Conservation (phyloP, 306 rosid species). For the Begonia fuchsioides region DNA sequence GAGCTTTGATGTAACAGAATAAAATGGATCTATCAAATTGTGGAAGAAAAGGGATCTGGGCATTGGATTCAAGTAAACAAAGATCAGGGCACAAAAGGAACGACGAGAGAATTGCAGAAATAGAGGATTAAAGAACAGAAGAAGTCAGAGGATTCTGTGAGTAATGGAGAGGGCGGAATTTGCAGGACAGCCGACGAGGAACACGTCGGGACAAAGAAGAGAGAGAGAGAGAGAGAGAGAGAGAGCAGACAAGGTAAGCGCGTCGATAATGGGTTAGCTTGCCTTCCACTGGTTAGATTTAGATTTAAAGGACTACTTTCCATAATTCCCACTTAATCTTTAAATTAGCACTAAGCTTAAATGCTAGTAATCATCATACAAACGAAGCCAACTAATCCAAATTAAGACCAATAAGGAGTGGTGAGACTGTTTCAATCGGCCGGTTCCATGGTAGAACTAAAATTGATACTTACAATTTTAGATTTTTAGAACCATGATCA, state of each 20-base stretch:
- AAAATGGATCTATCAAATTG: conserved; percentile 32
- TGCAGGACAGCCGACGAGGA: background rate
- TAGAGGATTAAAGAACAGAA: conserved; percentile 1
- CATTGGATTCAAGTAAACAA: conserved; percentile 20
- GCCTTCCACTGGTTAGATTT: too few species aligned
- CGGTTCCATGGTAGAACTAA: too few species aligned
- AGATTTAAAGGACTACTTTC: too few species aligned
- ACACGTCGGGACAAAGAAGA: background rate
- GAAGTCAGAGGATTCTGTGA: background rate
- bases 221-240: too few species aligned
- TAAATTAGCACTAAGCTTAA: too few species aligned
- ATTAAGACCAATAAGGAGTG: too few species aligned
- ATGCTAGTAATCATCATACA: too few species aligned
- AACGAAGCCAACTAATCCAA: too few species aligned
- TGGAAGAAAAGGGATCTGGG: conserved; percentile 20
- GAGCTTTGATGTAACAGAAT: conserved; percentile 5
- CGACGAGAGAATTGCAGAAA: background rate
- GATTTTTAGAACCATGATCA: too few species aligned
- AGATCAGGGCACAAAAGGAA: background rate
- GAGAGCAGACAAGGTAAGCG: background rate
- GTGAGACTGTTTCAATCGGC: too few species aligned
- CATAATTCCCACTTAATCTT: too few species aligned
- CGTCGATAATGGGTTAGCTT: background rate
- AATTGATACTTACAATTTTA: too few species aligned
- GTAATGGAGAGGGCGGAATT: background rate